Percentiles rank a stretch among this genome's conserved stretches.
Evolutionary conservation across 371 early-diverging fungal species (phyloP).

Genomic region (Sporodiniella umbellata): DNA sequence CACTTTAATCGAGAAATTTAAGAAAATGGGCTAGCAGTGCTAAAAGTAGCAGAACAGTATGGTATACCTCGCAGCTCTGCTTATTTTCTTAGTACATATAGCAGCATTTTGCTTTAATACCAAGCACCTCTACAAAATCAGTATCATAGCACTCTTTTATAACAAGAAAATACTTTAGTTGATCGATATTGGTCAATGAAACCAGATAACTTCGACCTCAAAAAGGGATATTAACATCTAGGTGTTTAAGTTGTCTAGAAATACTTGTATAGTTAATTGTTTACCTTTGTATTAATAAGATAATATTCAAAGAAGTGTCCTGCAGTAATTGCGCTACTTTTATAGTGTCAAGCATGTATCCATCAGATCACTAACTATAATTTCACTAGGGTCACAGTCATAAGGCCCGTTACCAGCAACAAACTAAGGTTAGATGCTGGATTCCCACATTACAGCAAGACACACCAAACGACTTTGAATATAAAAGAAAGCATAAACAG

Average conservation of each 20-base stretch:
- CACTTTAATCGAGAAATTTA: conserved; percentile 8
- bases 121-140: conserved; percentile 6
- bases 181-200: not conserved
- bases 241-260: conserved; percentile 3
- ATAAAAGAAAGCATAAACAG: not conserved
- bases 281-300: conserved; percentile 2
- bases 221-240: not conserved
- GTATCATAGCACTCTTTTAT: not conserved
- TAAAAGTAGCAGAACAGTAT: conserved; percentile 11
- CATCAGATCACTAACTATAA: conserved; percentile 16
- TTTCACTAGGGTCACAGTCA: conserved; percentile 14
- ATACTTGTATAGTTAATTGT: not conserved
- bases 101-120: conserved; percentile 10
- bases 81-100: conserved; percentile 4
- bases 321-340: conserved; percentile 12
- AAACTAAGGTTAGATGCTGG: conserved; percentile 10
- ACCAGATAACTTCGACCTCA: not conserved
- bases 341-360: conserved; percentile 14
- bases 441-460: conserved; percentile 15
- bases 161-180: not conserved
- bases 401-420: conserved; percentile 11
- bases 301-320: conserved; percentile 8
- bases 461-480: not conserved
- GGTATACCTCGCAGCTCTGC: conserved; percentile 7
- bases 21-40: conserved; percentile 6